Percentiles rank a stretch among this genome's conserved stretches.
Conservation (phyloP, 2,329 filamentous ascomycete genomes). For the Thelonectria rubi region DNA sequence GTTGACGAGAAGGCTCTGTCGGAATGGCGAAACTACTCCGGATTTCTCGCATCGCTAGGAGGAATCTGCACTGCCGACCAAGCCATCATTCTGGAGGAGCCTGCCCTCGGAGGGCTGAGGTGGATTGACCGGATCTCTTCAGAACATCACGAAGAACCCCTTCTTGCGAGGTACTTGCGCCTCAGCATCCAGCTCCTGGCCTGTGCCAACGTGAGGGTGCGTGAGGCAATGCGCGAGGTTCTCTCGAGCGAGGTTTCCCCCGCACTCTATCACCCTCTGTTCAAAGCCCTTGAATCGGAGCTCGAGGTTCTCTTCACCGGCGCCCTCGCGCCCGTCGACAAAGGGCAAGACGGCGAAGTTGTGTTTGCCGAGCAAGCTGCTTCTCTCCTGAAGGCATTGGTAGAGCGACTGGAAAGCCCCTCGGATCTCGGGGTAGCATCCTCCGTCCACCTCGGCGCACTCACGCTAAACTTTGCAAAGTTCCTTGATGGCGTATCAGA, state of each 20-base stretch:
- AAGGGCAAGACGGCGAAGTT: constrained; percentile 67
- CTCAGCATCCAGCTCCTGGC: constrained; percentile 72
- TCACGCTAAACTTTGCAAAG: constrained; percentile 73
- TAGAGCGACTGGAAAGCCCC: constrained; percentile 71
- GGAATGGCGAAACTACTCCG: constrained; percentile 75
- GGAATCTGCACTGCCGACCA: constrained; percentile 72
- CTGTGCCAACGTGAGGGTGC: constrained; percentile 69
- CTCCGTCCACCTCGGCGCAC: constrained; percentile 69
- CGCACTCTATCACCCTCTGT: constrained; percentile 68
- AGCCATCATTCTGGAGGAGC: constrained; percentile 65
- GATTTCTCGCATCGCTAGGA: constrained; percentile 72
- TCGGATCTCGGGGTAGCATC: constrained; percentile 70
- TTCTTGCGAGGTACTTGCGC: constrained; percentile 67
- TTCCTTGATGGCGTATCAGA: constrained; percentile 69
- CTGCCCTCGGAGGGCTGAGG: constrained; percentile 62
- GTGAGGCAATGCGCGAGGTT: constrained; percentile 73
- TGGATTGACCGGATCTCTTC: constrained; percentile 72
- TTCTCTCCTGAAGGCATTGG: constrained; percentile 68
- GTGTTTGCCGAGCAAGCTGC: constrained; percentile 74
- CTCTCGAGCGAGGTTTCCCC: constrained; percentile 72
- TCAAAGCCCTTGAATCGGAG: constrained; percentile 71
- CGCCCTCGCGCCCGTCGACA: constrained; percentile 59
- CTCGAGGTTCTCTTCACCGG: constrained; percentile 70
- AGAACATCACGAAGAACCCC: constrained; percentile 68
- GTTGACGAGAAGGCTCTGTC: constrained; percentile 65